Base-by-base conservation (phyloP, 2,329 filamentous ascomycete species). In the Cladosporium oxysporum region DNA sequence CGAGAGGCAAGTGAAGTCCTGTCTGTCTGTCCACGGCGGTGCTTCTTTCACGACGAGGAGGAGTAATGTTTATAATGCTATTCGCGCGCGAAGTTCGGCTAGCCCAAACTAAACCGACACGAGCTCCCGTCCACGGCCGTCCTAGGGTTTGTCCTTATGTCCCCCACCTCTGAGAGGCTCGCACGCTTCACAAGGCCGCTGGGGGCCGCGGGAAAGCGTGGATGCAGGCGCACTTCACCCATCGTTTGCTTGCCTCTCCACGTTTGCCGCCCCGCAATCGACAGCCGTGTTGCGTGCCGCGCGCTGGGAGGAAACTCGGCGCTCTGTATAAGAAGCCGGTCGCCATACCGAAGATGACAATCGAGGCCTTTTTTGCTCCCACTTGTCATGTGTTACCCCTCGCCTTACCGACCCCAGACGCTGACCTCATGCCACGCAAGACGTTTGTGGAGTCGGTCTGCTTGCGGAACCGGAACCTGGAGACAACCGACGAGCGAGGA, bases 1-100 rank as follows among this genome's bases (percentile, higher is more conserved):
- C 33, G 14, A 21, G 10, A 21, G 23, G 8, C 28, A 29, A 52
- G 49, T 52, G 49, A 52, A 29, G 49, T 29, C 23, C 23, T 28
- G 28, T 12, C 23, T 8, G 28, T 52, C 26, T 26, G 49, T 52
- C 49, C 29, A 5, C 14, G 16, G 12, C 8, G 23, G 2, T 23
- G 6, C 7, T n/a, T 47, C 10, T 41, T 16, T 21, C 37, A 33
- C 21, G 50, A 33, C 21, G 50, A 26, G 50, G 50, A 44, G 61
- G 26, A 49, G 50, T 63, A 63, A 63, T 63, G 61, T 21, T 44
- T 63, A 23, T 63, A 44, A 63, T 57, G 35, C 50, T 50, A 63
- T 63, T 63, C 61, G 61, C 26, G 61, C 61, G 61, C 60, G 47
- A 62, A 62, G 23, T 41, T 62, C 60, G 60, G 55, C 55, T 37